Evolutionary conservation across 2,329 filamentous ascomycete species (phyloP).

Genomic region (Colletotrichum melonis): DNA sequence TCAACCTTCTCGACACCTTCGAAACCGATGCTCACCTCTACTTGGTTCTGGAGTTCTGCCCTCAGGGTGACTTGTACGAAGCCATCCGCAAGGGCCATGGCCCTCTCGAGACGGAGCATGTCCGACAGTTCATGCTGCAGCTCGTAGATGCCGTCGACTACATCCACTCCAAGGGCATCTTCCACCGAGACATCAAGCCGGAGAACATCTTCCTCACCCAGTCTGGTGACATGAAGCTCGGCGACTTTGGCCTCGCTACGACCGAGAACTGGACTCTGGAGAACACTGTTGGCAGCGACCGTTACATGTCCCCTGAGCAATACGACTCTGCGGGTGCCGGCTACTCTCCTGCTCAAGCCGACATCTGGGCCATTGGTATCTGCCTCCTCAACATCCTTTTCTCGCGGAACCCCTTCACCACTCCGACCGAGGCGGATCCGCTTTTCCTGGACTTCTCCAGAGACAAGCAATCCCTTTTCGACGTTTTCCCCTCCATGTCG

Average conservation of each 20-base stretch:
- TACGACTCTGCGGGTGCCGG: slow-evolving; percentile 89
- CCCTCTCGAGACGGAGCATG: slow-evolving; percentile 93
- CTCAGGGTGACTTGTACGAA: slow-evolving; percentile 96
- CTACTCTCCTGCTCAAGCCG: slow-evolving; percentile 92
- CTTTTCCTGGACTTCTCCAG: slow-evolving; percentile 93
- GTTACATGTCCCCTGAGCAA: slow-evolving; percentile 99
- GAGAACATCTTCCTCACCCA: slow-evolving; percentile 98
- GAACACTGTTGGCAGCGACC: slow-evolving; percentile 93
- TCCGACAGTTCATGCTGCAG: slow-evolving; percentile 96
- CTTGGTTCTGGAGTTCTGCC: slow-evolving; percentile 94
- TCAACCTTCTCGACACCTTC: slow-evolving; percentile 91
- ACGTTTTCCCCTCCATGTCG: slow-evolving; percentile 98
- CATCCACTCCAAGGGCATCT: slow-evolving; percentile 91
- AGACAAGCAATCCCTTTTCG: slow-evolving; percentile 95
- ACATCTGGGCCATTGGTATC: slow-evolving; percentile 97
- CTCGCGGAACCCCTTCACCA: slow-evolving; percentile 94
- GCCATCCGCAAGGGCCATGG: slow-evolving; percentile 91
- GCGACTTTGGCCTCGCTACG: slow-evolving; percentile 94
- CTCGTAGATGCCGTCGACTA: slow-evolving; percentile 89
- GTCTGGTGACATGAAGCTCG: slow-evolving; percentile 91
- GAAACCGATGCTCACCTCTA: slow-evolving; percentile 92
- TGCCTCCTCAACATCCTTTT: slow-evolving; percentile 97
- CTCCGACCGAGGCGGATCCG: slow-evolving; percentile 88
- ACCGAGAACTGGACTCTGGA: slow-evolving; percentile 92
- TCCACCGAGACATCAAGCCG: slow-evolving; percentile 98